Base-by-base conservation (phyloP, 148 eudicot species). In the Diospyros kaki region DNA sequence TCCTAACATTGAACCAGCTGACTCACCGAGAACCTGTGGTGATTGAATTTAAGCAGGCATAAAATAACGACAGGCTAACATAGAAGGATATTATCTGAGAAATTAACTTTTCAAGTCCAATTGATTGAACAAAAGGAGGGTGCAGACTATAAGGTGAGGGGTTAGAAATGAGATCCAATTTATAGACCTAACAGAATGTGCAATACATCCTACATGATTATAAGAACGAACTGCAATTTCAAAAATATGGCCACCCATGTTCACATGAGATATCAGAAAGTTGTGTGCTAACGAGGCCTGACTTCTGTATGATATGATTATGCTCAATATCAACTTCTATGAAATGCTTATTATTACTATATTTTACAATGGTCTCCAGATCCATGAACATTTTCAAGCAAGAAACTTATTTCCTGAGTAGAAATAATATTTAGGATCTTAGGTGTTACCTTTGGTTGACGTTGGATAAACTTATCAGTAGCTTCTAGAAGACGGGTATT, bases 1-100 rank as follows among this genome's bases (percentile, higher is more conserved):
- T 46, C 98, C 98, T 73, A 94, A 80, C 96, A 94, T 92, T n/a
- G 96, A 90, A 58, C 97, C 97, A 73, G 94, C 90, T 39, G 98
- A 81, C 81, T 92, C 98, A 58, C 97, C 89, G 73, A 94, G 78
- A 81, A 94, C 97, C 98, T 94, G 84, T 61, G 43, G 42, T 44
- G 9, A 56, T 79, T 5, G 38, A 8, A 42, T 6, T 62, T 3
- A 45, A 10, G 28, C 11, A 44, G 17, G 40, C 46, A 69, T 4
- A 70, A 42, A 51, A 53, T 28, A 68, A 68, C 2, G 15, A 53
- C 38, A 43, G 43, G 6, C 45, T 54, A 70, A 10, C n/a, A n/a
- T 66, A 72, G 14, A 48, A 8, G 66, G n/a, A 46, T 58, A 54
- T 77, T 59, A 13, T 4, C 42, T 4, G 40, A 54, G 1, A 12